phyloP scores from a whole-genome alignment of 2,329 filamentous ascomycete genomes.

The Colletotrichum somersetense region DNA sequence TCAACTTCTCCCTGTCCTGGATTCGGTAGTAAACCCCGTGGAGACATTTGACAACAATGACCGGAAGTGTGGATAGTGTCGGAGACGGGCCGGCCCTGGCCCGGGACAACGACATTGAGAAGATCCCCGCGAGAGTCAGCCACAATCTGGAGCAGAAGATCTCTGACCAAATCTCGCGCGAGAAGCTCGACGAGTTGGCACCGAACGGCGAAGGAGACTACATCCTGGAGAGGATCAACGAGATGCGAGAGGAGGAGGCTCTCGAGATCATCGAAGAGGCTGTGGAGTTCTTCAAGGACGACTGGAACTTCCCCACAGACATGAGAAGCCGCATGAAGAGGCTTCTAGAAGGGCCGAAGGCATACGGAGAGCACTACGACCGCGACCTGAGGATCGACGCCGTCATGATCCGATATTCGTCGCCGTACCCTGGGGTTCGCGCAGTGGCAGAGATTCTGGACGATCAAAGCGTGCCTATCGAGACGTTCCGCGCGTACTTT shows the following conservation, averaged over 20 bases:
- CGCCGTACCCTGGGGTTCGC: slow-evolving; percentile 58
- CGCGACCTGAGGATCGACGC: slow-evolving; percentile 57
- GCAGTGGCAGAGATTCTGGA: slow-evolving; percentile 55
- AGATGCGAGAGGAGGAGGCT: slow-evolving; percentile 58
- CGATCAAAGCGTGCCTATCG: slow-evolving; percentile 52
- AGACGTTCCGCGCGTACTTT: slow-evolving; percentile 58
- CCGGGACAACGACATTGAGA: slow-evolving; percentile 29
- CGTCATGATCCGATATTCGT: slow-evolving; percentile 55
- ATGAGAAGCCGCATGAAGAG: slow-evolving; percentile 57
- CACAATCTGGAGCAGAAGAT: slow-evolving; percentile 28
- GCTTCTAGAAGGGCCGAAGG: slow-evolving; percentile 54
- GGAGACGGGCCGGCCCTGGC: slow-evolving; percentile 19
- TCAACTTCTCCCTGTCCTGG: neutral
- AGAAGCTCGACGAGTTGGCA: slow-evolving; percentile 56
- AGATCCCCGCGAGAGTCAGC: slow-evolving; percentile 25
- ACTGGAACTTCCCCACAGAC: slow-evolving; percentile 59
- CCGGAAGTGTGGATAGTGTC: slow-evolving; percentile 37
- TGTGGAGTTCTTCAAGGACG: slow-evolving; percentile 55
- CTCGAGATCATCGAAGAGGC: slow-evolving; percentile 54
- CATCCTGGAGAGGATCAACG: slow-evolving; percentile 57
- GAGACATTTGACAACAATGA: slow-evolving; percentile 22
- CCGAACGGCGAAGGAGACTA: slow-evolving; percentile 59
- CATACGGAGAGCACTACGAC: slow-evolving; percentile 57
- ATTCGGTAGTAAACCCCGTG: neutral
- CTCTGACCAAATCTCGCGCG: slow-evolving; percentile 55